These are phyloP conservation scores for Rhytidiadelphus loreus DNA, from an alignment of 225 moss, liverwort and hornwort species.

Conservation along the genomic window DNA sequence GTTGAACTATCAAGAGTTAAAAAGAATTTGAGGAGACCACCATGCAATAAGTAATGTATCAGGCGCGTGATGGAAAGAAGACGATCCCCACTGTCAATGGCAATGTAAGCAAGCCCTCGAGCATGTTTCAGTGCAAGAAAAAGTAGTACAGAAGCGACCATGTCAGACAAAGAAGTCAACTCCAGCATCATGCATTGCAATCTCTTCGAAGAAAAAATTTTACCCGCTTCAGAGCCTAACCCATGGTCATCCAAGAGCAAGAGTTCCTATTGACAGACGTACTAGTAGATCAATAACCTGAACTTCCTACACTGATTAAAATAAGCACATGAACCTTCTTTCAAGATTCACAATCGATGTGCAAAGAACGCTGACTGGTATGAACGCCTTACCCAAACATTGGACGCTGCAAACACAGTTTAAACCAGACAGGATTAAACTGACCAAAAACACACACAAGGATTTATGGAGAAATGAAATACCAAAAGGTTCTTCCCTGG, in stretches of 20 bases:
- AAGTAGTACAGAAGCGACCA: neutral
- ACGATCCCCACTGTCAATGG: neutral
- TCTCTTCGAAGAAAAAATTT: neutral
- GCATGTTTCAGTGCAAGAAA: neutral
- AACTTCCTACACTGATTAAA: neutral
- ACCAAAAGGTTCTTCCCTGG: constrained; percentile 40
- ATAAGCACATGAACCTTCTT: neutral
- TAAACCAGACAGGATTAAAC: neutral
- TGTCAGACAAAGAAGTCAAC: neutral
- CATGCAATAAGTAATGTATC: neutral
- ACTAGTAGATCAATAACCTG: neutral
- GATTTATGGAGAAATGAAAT: neutral
- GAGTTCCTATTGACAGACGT: neutral
- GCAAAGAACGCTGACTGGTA: neutral
- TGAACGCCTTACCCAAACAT: neutral
- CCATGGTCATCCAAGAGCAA: neutral
- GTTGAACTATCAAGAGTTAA: neutral
- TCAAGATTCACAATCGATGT: neutral
- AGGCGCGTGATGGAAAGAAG: too few relatives aligned
- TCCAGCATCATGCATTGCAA: neutral
- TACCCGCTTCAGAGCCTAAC: neutral
- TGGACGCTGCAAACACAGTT: neutral
- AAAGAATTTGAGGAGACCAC: neutral
- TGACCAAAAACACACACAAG: neutral
- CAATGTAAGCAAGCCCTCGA: neutral